Percentiles rank a stretch among this genome's conserved stretches.
Conservation (phyloP, 805 yeast genomes). For the Pichia cabralensis region DNA sequence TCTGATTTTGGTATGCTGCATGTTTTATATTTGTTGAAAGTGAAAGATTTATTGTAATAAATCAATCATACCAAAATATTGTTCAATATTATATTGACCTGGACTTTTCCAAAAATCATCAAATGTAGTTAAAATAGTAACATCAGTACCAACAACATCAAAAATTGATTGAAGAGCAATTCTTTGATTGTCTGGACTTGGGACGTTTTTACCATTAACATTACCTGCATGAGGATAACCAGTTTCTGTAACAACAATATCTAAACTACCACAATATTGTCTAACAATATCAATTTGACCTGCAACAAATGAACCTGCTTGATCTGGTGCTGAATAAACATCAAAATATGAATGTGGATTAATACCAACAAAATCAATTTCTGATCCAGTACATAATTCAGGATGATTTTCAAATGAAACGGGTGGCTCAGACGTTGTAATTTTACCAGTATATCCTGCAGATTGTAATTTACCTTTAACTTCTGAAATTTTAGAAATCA, state of each 20-base stretch:
- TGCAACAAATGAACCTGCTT: slow-evolving; percentile 62
- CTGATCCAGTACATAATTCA: slow-evolving; percentile 55
- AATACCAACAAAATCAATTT: slow-evolving; percentile 73
- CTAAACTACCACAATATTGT: slow-evolving; percentile 43
- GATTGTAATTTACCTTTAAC: slow-evolving; percentile 47
- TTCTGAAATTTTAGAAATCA: slow-evolving; percentile 51
- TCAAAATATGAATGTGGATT: slow-evolving; percentile 86
- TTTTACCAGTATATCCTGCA: slow-evolving; percentile 69
- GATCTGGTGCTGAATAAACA: slow-evolving; percentile 43
- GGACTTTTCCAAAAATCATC: slow-evolving; percentile 83
- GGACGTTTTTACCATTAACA: slow-evolving; percentile 64
- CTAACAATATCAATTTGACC: slow-evolving; percentile 51
- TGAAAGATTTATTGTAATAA: slow-evolving; percentile 7
- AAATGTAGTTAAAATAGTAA: slow-evolving; percentile 69
- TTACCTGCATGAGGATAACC: slow-evolving; percentile 79
- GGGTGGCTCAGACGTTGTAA: slow-evolving; percentile 91
- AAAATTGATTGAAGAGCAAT: slow-evolving; percentile 59
- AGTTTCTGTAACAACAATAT: slow-evolving; percentile 67
- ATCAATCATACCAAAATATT: slow-evolving; percentile 63
- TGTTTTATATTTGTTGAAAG: too few relatives aligned
- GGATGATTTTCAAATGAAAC: slow-evolving; percentile 55
- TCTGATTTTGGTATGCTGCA: too few relatives aligned
- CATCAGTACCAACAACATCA: slow-evolving; percentile 44
- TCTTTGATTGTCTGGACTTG: slow-evolving; percentile 58
- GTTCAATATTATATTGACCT: slow-evolving; percentile 79